Evolutionary conservation across 169 alveolate genomes (phyloP).

Genomic region (Plasmodium yoelii): DNA sequence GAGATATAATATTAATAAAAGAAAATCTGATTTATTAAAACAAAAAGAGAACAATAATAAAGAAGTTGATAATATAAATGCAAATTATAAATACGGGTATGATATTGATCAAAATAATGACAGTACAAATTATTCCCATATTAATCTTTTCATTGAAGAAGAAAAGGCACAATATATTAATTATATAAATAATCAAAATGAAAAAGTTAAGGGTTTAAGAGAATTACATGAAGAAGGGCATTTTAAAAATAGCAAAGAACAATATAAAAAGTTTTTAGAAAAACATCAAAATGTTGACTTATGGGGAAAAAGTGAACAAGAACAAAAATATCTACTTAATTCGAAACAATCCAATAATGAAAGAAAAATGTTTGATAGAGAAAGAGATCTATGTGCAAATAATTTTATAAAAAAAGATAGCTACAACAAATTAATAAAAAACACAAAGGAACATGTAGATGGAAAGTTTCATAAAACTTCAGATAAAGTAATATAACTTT

Average conservation of each 20-base stretch:
- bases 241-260: conserved; percentile 80
- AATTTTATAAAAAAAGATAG: conserved; percentile 60
- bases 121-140: neutral
- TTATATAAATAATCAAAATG: conserved; percentile 17
- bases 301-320: conserved; percentile 87
- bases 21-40: conserved; percentile 40
- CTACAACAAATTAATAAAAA: conserved; percentile 52
- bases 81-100: neutral
- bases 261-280: conserved; percentile 83
- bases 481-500: neutral
- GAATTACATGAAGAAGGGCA: conserved; percentile 88
- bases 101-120: neutral
- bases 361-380: conserved; percentile 74
- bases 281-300: conserved; percentile 80
- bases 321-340: conserved; percentile 77
- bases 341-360: conserved; percentile 35
- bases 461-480: conserved; percentile 68
- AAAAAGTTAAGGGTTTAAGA: conserved; percentile 79
- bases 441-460: conserved; percentile 70
- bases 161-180: conserved; percentile 22
- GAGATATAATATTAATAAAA: conserved; percentile 66
- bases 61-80: neutral
- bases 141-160: conserved; percentile 3
- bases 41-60: conserved; percentile 10
- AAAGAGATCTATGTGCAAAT: conserved; percentile 52